These are phyloP conservation scores for Ceratobasidium sp. DNA, from an alignment of 1,284 basidiomycete species.

Conservation along the genomic window DNA sequence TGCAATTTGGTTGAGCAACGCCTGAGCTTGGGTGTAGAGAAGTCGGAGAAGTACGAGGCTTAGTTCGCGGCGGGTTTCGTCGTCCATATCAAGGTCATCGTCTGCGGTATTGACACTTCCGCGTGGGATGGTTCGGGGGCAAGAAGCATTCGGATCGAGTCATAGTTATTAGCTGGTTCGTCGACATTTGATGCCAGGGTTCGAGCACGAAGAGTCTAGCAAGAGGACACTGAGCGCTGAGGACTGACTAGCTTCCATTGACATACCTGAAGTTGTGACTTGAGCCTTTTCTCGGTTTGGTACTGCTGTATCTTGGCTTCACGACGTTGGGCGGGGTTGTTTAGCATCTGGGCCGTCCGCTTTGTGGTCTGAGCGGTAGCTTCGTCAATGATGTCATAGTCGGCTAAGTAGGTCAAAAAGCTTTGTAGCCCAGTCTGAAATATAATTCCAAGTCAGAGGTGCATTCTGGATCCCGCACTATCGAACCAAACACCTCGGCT, in stretches of 20 bases:
- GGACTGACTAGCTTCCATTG: background rate
- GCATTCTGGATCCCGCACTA: background rate
- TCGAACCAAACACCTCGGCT: constrained; percentile 61
- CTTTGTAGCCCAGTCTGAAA: constrained; percentile 61
- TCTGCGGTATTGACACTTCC: constrained; percentile 47
- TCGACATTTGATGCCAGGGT: constrained; percentile 46
- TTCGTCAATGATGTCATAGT: constrained; percentile 66
- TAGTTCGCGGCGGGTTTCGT: constrained; percentile 69
- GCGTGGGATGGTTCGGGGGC: constrained; percentile 7
- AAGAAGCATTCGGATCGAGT: constrained; percentile 28
- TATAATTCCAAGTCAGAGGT: constrained; percentile 17
- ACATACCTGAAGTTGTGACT: constrained; percentile 69
- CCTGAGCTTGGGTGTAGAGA: constrained; percentile 70
- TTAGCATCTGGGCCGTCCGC: constrained; percentile 56
- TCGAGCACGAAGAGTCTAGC: constrained; percentile 59
- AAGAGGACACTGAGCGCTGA: constrained; percentile 14
- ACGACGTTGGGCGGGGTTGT: constrained; percentile 71
- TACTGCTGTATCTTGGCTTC: constrained; percentile 90
- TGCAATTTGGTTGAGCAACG: constrained; percentile 42
- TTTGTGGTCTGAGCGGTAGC: constrained; percentile 1
- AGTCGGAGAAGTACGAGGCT: constrained; percentile 75
- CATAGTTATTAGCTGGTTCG: constrained; percentile 41
- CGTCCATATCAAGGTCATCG: constrained; percentile 64
- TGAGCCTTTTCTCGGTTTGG: constrained; percentile 81
- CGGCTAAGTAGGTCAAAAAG: constrained; percentile 65